Conservation (phyloP, 805 yeast species). For the Naumovozyma castellii region DNA sequence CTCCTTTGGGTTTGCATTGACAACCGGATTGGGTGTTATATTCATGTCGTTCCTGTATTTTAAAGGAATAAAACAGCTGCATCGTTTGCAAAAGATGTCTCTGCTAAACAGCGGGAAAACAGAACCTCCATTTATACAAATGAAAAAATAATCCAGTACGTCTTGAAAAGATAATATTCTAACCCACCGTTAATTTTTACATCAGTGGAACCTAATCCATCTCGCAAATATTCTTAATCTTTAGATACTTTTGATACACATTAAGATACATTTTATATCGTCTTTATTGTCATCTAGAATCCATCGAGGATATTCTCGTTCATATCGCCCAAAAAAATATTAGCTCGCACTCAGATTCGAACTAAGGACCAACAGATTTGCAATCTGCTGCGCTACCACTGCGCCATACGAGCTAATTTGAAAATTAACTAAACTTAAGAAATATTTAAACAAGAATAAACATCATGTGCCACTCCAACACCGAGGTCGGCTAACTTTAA, state of each 20-base stretch:
- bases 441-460: too few species aligned
- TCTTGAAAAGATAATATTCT: too few species aligned
- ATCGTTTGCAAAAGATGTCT: conserved; percentile 63
- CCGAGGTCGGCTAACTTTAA: too few species aligned
- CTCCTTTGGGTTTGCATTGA: conserved; percentile 54
- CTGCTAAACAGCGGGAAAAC: conserved; percentile 38
- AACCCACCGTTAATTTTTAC: too few species aligned
- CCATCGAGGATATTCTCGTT: too few species aligned
- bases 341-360: conserved; percentile 90
- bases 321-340: conserved; percentile 29
- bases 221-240: too few species aligned
- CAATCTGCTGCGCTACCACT: conserved; percentile 99
- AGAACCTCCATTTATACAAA: background rate
- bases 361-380: conserved; percentile 98
- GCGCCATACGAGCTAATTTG: conserved; percentile 65
- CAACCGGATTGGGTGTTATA: conserved; percentile 34
- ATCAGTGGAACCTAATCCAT: too few species aligned
- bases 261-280: too few species aligned
- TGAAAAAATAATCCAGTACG: background rate
- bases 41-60: conserved; percentile 41
- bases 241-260: too few species aligned
- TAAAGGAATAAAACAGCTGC: conserved; percentile 47
- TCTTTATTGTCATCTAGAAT: too few species aligned
- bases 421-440: background rate
- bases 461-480: background rate